Evolutionary conservation across 495 filamentous ascomycete genomes (phyloP).

Genomic region (Neurospora intermedia): DNA sequence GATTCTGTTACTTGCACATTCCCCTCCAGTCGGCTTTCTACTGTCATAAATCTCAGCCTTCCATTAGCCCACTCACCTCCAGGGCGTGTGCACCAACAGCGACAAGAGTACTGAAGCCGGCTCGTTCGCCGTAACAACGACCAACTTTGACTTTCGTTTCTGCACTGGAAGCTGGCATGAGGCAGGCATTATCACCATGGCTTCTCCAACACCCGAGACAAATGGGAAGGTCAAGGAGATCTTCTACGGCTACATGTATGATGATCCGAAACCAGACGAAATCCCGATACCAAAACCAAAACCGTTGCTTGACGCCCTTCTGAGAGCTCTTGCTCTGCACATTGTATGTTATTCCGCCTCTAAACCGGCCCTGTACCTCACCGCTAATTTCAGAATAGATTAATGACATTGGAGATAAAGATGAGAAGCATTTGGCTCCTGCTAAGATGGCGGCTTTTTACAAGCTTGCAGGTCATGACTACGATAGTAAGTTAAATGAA

Average conservation of each 20-base stretch:
- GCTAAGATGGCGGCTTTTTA: slow-evolving; percentile 83
- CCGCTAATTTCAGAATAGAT: slow-evolving; percentile 28
- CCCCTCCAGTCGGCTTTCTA: not conserved
- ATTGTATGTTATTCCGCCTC: slow-evolving; percentile 52
- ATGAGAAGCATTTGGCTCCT: slow-evolving; percentile 58
- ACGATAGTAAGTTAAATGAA: slow-evolving; percentile 49
- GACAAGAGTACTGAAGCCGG: not conserved
- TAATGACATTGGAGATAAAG: slow-evolving; percentile 53
- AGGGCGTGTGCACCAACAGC: not conserved
- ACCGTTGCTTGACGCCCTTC: slow-evolving; percentile 62
- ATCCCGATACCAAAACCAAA: slow-evolving; percentile 59
- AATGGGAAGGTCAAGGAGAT: slow-evolving; percentile 18
- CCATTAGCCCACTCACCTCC: not conserved
- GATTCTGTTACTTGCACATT: not conserved
- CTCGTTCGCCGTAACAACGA: not conserved
- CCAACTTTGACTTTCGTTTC: not conserved
- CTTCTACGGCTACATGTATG: slow-evolving; percentile 81
- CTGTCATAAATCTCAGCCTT: not conserved
- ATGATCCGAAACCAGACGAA: slow-evolving; percentile 25
- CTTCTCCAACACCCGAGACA: slow-evolving; percentile 8
- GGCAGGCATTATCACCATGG: slow-evolving; percentile 8
- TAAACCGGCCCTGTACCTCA: not conserved
- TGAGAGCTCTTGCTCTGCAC: slow-evolving; percentile 65
- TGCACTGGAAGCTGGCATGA: not conserved
- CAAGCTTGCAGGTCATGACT: slow-evolving; percentile 77